phyloP scores from a whole-genome alignment of 2,329 filamentous ascomycete species.

The Botrytis medusae region DNA sequence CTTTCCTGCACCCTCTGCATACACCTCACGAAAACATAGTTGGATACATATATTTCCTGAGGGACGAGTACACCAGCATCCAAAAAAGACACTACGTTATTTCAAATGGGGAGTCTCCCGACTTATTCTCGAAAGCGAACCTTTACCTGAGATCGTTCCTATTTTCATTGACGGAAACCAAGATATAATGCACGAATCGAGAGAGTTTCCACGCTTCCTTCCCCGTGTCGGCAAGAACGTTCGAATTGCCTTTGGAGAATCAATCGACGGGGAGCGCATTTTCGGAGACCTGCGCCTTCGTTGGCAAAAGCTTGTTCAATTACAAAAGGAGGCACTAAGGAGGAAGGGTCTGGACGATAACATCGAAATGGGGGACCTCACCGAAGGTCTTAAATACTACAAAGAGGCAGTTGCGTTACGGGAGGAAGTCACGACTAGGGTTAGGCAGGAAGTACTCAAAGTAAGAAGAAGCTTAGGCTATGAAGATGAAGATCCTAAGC shows the following conservation, averaged over 20 bases:
- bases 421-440: slow-evolving; percentile 74
- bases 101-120: slow-evolving; percentile 98
- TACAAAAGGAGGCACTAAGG: slow-evolving; percentile 47
- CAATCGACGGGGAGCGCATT: slow-evolving; percentile 67
- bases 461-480: slow-evolving; percentile 67
- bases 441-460: slow-evolving; percentile 78
- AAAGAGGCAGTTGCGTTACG: slow-evolving; percentile 75
- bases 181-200: slow-evolving; percentile 81
- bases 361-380: slow-evolving; percentile 57
- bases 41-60: slow-evolving; percentile 98
- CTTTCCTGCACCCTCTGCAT: slow-evolving; percentile 71
- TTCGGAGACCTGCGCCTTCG: slow-evolving; percentile 75
- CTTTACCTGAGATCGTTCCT: slow-evolving; percentile 83
- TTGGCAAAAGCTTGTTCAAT: slow-evolving; percentile 68
- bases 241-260: slow-evolving; percentile 75
- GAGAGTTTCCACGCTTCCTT: slow-evolving; percentile 75
- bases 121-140: slow-evolving; percentile 84
- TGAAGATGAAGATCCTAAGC: slow-evolving; percentile 76
- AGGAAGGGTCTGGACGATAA: slow-evolving; percentile 37
- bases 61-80: slow-evolving; percentile 87
- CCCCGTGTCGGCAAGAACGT: slow-evolving; percentile 73
- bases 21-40: slow-evolving; percentile 65
- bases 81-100: slow-evolving; percentile 78
- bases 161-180: slow-evolving; percentile 95
- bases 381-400: slow-evolving; percentile 64